phyloP scores from a whole-genome alignment of 345 rosid species.

The Zanthoxylum bungeanum region DNA sequence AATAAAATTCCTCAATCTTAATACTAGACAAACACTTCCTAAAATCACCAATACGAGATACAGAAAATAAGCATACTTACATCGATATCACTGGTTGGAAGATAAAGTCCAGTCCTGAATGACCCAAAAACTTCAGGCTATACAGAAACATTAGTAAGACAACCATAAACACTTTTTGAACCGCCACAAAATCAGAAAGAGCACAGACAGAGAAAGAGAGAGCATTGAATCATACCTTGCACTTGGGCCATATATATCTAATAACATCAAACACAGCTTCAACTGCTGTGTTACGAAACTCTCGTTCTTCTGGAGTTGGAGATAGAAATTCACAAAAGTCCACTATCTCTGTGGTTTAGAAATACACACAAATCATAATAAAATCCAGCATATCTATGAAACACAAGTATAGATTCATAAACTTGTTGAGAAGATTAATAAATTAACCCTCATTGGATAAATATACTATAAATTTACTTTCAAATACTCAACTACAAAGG shows the following conservation, averaged over 20 bases:
- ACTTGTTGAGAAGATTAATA: background rate
- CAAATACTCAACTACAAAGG: background rate
- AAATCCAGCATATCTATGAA: too few species aligned
- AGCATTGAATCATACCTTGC: conserved; percentile 43
- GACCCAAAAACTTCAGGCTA: conserved; percentile 93
- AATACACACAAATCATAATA: background rate
- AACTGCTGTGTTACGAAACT: conserved; percentile 57
- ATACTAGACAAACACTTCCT: background rate
- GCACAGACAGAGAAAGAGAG: conserved; percentile 2
- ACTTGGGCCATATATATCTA: conserved; percentile 85
- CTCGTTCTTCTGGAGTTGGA: conserved; percentile 75
- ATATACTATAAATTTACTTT: background rate
- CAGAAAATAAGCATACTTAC: conserved; percentile 42
- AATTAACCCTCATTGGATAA: background rate
- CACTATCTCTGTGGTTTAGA: conserved; percentile 60
- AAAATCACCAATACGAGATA: background rate
- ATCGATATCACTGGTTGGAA: conserved; percentile 96
- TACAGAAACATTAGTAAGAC: conserved; percentile 17
- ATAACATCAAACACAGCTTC: conserved; percentile 61
- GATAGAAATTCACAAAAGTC: conserved; percentile 81
- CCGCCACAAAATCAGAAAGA: background rate
- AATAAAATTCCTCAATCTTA: background rate
- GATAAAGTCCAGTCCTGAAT: conserved; percentile 79
- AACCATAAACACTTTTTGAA: background rate
- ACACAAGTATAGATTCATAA: background rate